Evolutionary conservation across 116 monocot species (phyloP).

Genomic region (Dioscorea cayenensis): DNA sequence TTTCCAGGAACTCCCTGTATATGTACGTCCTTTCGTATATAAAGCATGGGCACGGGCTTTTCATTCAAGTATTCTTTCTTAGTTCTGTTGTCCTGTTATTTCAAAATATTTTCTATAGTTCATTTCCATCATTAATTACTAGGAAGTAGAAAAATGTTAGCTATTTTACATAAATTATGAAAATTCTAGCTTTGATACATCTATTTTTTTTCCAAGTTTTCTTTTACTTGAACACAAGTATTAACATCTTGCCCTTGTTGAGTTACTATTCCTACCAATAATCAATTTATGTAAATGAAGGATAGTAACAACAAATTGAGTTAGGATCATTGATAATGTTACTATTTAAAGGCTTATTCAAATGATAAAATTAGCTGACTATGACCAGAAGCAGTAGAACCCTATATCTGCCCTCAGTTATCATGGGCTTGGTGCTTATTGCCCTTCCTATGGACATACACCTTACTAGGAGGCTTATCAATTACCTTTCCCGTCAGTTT

Average conservation of each 20-base stretch:
- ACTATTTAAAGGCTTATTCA: too few relatives aligned
- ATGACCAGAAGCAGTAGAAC: too few relatives aligned
- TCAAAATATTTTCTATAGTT: not conserved
- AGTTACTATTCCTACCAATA: not conserved
- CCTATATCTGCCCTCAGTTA: too few relatives aligned
- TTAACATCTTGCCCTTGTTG: not conserved
- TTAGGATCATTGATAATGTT: too few relatives aligned
- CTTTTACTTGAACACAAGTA: not conserved
- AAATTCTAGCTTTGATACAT: not conserved
- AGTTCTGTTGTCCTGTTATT: not conserved
- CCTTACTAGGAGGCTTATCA: too few relatives aligned
- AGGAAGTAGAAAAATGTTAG: not conserved
- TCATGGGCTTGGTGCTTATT: too few relatives aligned
- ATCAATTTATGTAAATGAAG: too few relatives aligned
- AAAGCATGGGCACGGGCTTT: slow-evolving; percentile 95
- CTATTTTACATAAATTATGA: not conserved
- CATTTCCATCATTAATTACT: not conserved
- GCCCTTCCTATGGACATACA: too few relatives aligned
- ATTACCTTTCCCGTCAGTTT: too few relatives aligned
- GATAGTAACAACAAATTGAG: too few relatives aligned
- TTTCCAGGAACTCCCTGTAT: slow-evolving; percentile 64
- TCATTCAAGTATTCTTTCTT: slow-evolving; percentile 53
- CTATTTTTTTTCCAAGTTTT: not conserved
- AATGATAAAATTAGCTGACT: too few relatives aligned
- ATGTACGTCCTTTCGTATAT: slow-evolving; percentile 58